These are phyloP conservation scores for Tephrocybe sp. DNA, from an alignment of 768 basidiomycete genomes.

Conservation along the genomic window DNA sequence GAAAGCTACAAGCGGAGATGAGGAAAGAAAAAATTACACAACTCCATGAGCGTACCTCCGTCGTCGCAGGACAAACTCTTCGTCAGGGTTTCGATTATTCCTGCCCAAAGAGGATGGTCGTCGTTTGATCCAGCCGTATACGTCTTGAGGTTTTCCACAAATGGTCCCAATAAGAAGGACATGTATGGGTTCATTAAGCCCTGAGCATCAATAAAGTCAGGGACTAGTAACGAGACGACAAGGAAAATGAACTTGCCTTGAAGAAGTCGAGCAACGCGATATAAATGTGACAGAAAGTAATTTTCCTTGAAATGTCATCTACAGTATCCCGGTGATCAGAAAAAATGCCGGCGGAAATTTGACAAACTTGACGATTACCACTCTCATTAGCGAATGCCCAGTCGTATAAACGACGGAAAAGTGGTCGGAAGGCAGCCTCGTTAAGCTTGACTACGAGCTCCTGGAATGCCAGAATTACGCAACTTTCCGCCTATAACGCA, in stretches of 20 bases:
- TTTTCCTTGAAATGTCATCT: constrained; percentile 48
- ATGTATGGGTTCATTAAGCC: constrained; percentile 91
- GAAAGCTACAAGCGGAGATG: constrained; percentile 53
- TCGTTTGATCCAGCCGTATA: constrained; percentile 36
- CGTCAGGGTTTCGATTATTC: constrained; percentile 58
- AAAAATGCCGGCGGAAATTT: neutral
- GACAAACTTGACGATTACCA: constrained; percentile 33
- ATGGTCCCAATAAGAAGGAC: constrained; percentile 69
- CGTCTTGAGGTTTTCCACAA: constrained; percentile 58
- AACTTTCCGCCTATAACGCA: constrained; percentile 47
- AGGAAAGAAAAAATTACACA: neutral
- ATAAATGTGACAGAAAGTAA: constrained; percentile 78
- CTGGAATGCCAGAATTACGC: constrained; percentile 71
- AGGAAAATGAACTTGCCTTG: constrained; percentile 54
- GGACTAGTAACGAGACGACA: neutral
- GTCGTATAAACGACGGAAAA: constrained; percentile 90
- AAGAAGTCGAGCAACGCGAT: constrained; percentile 79
- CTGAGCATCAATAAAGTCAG: constrained; percentile 31
- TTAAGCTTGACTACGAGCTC: constrained; percentile 92
- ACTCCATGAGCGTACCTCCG: constrained; percentile 51
- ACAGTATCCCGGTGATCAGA: constrained; percentile 1
- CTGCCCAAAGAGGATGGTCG: constrained; percentile 58
- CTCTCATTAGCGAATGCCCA: constrained; percentile 80
- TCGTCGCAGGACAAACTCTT: constrained; percentile 80
- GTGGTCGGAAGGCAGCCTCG: constrained; percentile 85